Evolutionary conservation across 192 early-diverging fungal species (phyloP), one percentile per base, ranked within the genome.

Genomic region (Pilaira anomala): DNA sequence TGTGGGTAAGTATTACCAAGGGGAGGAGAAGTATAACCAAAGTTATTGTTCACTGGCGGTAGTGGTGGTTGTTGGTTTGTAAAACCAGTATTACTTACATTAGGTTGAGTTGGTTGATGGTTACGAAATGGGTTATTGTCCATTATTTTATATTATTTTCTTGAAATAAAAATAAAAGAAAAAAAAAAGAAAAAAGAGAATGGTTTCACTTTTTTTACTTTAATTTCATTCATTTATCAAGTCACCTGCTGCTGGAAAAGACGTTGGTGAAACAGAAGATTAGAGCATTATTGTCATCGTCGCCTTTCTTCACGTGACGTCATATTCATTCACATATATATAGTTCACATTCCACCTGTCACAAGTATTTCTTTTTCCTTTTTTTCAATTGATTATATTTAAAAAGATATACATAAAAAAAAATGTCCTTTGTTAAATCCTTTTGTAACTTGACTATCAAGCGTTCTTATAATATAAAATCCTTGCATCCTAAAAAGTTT

Each of bases 81-180:
- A 36, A 9, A 36, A 36, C 33, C 33, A 36, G 33, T 36, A 36
- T 36, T 36, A 36, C 11, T 36, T 36, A 36, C 1, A 55, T 36
- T 55, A 18, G 28, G n/a, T 46, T 3, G 28, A 36, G 53, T 36
- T 18, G 53, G 19, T 45, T 60, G 40, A 7, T 45, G 58, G 41
- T 45, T 57, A 30, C 65, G 65, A 39, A 67, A 67, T 16, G 65
- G 65, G 39, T 67, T 67, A 41, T 67, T 57, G 48, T 67, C 56
- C 65, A 67, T 67, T 18, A 16, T 26, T 16, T 18, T 65, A 45
- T 8, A 30, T 25, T 45, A 45, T 24, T 18, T 8, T 16, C 29
- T 18, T 25, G 24, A 55, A 36, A 24, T 22, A 29, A 29, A 57
- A 66, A 56, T 42, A 55, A 56, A 66, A 57, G 19, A 18, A 66